A percentile compares a stretch with the other conserved stretches of the same genome.
Evolutionary conservation across 306 rosid genomes (phyloP).

Genomic region (Purshia tridentata): DNA sequence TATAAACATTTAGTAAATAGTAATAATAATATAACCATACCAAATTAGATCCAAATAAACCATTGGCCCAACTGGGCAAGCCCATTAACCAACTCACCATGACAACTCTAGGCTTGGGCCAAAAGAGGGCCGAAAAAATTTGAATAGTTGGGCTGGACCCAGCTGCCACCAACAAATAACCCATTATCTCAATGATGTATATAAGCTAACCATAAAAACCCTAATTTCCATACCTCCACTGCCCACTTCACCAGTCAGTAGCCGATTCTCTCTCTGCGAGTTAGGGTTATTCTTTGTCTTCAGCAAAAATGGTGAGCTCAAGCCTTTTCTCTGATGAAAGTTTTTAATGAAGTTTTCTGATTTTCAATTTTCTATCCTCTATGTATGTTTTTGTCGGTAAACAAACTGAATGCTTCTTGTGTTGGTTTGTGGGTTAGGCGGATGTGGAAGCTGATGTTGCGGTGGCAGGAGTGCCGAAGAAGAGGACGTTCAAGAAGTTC

Average conservation of each 20-base stretch:
- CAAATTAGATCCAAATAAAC: no score
- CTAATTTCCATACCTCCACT: conserved; percentile 15
- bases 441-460: conserved; percentile 59
- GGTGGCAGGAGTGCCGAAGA: conserved; percentile 61
- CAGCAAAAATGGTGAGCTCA: conserved; percentile 16
- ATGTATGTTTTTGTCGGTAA: not conserved
- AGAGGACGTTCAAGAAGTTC: conserved; percentile 88
- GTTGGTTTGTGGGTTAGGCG: conserved; percentile 34
- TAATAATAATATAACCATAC: no score
- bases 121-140: no score
- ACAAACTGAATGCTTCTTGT: not conserved
- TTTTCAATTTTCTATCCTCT: not conserved
- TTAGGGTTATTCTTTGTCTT: not conserved
- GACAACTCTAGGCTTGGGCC: no score
- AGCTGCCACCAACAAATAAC: not conserved
- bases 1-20: no score
- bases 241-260: not conserved
- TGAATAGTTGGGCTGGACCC: not conserved
- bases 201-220: not conserved
- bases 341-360: not conserved
- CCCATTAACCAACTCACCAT: no score
- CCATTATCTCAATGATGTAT: not conserved
- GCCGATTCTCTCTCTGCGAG: not conserved
- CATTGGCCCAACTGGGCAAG: no score
- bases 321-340: not conserved